phyloP scores from a whole-genome alignment of 768 basidiomycete genomes.

The Coprinopsis cinerea region DNA sequence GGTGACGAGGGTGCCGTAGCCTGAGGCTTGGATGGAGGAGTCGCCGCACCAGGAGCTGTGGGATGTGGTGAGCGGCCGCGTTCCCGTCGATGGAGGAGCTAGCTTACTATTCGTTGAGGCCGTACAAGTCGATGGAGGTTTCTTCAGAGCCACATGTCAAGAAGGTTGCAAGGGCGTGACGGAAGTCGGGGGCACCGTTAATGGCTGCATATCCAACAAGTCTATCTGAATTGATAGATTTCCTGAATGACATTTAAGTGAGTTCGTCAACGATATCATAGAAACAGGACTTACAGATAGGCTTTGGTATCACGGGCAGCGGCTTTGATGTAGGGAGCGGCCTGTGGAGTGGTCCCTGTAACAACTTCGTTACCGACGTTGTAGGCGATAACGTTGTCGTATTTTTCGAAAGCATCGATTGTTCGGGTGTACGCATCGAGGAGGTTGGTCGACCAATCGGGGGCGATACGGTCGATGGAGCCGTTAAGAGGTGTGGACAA shows the following conservation, averaged over 20 bases:
- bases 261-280: background rate
- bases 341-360: constrained; percentile 41
- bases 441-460: constrained; percentile 77
- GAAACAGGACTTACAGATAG: constrained; percentile 53
- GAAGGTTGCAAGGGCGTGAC: constrained; percentile 66
- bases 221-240: constrained; percentile 54
- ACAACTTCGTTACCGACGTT: constrained; percentile 89
- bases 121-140: constrained; percentile 77
- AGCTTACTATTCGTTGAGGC: constrained; percentile 79
- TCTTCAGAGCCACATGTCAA: constrained; percentile 67
- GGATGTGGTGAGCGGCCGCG: background rate
- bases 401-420: constrained; percentile 74
- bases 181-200: constrained; percentile 60
- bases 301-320: constrained; percentile 85
- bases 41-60: constrained; percentile 79
- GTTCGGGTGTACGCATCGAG: constrained; percentile 72
- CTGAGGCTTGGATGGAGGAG: constrained; percentile 44
- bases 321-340: constrained; percentile 81
- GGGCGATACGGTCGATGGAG: constrained; percentile 67
- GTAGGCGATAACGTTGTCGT: constrained; percentile 84
- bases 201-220: constrained; percentile 89
- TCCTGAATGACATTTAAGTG: constrained; percentile 29
- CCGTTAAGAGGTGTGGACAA: constrained; percentile 81
- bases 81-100: background rate
- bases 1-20: constrained; percentile 48